Evolutionary conservation across 345 rosid species (phyloP).

Genomic region (Ailanthus altissimus): DNA sequence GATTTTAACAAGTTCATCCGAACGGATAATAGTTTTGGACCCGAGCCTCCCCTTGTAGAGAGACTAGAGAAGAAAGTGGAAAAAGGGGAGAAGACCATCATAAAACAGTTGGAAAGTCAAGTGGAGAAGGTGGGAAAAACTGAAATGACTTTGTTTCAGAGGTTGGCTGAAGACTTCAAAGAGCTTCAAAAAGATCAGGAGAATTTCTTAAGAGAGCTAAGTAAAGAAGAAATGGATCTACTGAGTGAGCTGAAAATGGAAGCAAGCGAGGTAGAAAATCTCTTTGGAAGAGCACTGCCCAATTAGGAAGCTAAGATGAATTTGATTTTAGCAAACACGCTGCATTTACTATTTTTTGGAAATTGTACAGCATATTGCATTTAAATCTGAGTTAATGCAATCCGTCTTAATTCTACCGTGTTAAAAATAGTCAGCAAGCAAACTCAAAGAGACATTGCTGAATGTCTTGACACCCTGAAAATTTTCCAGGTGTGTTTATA

Average conservation of each 20-base stretch:
- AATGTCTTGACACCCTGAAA: no score
- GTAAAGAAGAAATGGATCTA: constrained; percentile 81
- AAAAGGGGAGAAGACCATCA: constrained; percentile 69
- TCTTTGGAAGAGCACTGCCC: constrained; percentile 79
- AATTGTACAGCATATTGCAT: constrained; percentile 15
- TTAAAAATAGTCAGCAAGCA: no score
- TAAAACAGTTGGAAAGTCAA: constrained; percentile 57
- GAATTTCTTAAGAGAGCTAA: constrained; percentile 53
- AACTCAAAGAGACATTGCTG: no score
- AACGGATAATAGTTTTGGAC: constrained; percentile 82
- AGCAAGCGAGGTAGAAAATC: constrained; percentile 76
- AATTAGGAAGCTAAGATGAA: constrained; percentile 67
- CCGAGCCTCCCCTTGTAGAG: constrained; percentile 88
- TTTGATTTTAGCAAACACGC: neutral
- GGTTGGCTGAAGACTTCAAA: constrained; percentile 70
- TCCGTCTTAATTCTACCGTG: no score
- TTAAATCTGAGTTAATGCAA: neutral
- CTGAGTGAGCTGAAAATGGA: constrained; percentile 74
- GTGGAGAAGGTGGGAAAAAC: constrained; percentile 65
- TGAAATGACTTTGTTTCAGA: constrained; percentile 70
- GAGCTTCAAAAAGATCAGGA: constrained; percentile 72
- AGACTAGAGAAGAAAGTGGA: constrained; percentile 92
- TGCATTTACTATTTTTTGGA: constrained; percentile 5
- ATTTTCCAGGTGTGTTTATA: no score
- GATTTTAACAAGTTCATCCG: constrained; percentile 69